These are phyloP conservation scores for Colletotrichum acutatum DNA, from an alignment of 2,329 filamentous ascomycete species.

Conservation along the genomic window DNA sequence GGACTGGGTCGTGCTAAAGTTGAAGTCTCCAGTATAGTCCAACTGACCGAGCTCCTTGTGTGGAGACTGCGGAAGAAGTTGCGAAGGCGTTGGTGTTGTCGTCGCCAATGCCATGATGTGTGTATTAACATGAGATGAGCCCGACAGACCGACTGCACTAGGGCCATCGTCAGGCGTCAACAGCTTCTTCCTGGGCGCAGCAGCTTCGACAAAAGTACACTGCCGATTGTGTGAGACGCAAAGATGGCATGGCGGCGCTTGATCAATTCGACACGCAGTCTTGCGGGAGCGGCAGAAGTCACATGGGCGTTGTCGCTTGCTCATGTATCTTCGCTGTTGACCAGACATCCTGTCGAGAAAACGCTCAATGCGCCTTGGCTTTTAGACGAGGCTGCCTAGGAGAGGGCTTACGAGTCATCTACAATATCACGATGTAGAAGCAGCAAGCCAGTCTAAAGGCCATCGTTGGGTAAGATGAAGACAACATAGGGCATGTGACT, in stretches of 20 bases:
- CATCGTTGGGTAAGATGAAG: not conserved
- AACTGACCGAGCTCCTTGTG: not conserved
- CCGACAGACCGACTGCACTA: not conserved
- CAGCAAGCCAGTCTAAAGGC: not conserved
- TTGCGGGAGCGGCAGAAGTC: conserved; percentile 58
- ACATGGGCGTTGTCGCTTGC: conserved; percentile 50
- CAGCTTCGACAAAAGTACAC: conserved; percentile 55
- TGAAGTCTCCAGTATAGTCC: conserved; percentile 6
- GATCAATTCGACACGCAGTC: conserved; percentile 56
- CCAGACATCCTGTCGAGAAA: not conserved
- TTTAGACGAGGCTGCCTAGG: not conserved
- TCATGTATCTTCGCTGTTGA: conserved; percentile 37
- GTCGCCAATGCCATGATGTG: not conserved
- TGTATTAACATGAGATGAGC: not conserved
- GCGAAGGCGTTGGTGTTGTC: not conserved
- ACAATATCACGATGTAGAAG: not conserved
- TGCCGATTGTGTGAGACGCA: conserved; percentile 54
- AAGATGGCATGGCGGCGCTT: conserved; percentile 52
- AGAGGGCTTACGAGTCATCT: not conserved
- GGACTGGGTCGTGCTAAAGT: conserved; percentile 26
- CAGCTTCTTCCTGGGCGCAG: conserved; percentile 33
- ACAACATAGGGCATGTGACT: not conserved
- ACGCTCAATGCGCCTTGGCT: not conserved
- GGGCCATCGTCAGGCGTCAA: not conserved
- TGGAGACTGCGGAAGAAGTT: too few species aligned